Evolutionary conservation across 306 rosid genomes (phyloP).

Genomic region (Acacia crassicarpa): DNA sequence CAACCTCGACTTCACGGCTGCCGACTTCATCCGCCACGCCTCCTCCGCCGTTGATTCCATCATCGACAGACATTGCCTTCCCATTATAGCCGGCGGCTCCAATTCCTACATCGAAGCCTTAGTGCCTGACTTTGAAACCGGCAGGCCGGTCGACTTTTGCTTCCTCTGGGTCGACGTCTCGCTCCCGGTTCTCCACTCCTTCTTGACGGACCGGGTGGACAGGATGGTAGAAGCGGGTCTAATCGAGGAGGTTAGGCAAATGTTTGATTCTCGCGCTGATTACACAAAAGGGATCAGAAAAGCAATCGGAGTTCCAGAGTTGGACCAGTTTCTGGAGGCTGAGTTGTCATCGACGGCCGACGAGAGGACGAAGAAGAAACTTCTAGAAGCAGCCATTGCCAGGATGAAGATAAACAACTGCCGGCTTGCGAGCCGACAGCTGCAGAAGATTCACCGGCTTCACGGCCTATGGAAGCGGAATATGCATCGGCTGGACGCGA

Average conservation of each 20-base stretch:
- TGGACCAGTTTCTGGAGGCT: constrained; percentile 28
- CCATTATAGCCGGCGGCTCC: constrained; percentile 55
- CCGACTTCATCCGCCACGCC: constrained; percentile 37
- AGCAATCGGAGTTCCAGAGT: constrained; percentile 51
- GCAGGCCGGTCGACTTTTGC: constrained; percentile 29
- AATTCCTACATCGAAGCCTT: constrained; percentile 46
- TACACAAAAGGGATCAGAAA: constrained; percentile 36
- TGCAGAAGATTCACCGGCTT: constrained; percentile 40
- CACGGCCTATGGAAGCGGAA: constrained; percentile 34
- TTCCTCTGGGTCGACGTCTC: constrained; percentile 50
- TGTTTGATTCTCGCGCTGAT: constrained; percentile 17
- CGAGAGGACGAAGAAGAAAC: constrained; percentile 12
- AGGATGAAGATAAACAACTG: constrained; percentile 38
- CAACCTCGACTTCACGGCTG: constrained; percentile 4
- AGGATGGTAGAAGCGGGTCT: constrained; percentile 43
- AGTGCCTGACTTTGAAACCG: constrained; percentile 26
- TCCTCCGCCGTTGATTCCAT: constrained; percentile 34
- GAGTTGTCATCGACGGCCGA: not conserved
- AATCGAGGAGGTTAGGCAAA: constrained; percentile 29
- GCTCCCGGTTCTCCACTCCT: constrained; percentile 34
- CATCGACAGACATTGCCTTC: constrained; percentile 21
- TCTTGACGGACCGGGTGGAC: constrained; percentile 36
- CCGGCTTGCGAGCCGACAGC: constrained; percentile 38
- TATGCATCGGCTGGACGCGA: constrained; percentile 47
- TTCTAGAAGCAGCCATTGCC: constrained; percentile 36